Base-by-base conservation (phyloP, 495 filamentous ascomycete genomes). In the Physcia stellaris region DNA sequence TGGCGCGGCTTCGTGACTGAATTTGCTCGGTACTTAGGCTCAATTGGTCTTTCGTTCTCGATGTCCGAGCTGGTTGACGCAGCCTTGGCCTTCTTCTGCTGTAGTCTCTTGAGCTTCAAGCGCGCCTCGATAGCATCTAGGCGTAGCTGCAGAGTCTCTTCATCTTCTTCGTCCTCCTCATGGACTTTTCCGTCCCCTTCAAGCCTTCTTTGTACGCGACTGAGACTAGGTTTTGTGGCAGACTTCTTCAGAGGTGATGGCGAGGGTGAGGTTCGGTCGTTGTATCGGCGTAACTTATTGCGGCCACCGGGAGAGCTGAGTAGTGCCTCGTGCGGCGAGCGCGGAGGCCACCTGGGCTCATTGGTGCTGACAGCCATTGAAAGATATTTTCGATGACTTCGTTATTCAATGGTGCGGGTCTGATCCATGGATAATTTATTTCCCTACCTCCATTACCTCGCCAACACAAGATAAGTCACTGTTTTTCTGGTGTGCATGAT, bases 41-140 rank as follows among this genome's bases (percentile, higher is more conserved):
- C n/a, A 18, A 17, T 10, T 10, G n/a, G 55, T 32, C 40, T 46
- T 53, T 11, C 35, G 29, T 1, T 30, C 34, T 37, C 34, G 40
- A 24, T 41, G 32, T 46, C 48, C 48, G 35, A 42, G 32, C 42
- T 32, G 40, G 24, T 35, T 34, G 6, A 22, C 44, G 18, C 49
- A 53, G 29, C 39, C 40, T 62, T 62, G 21, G 54, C 58, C 29
- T 62, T 61, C 28, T 50, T 64, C 45, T 76, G 77, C 53, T 83
- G 81, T 4, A 96, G 59, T 51, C 80, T 83, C 56, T 95, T 95
- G 47, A 98, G 63, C 60, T 83, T 94, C 32, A 96, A 62, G 43
- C 77, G 75, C 4, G 87, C 83, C 50, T 95, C 75, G 35, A 98
- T 88, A 36, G 79, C 83, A 35, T 82, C 73, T 17, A 98, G 61